These are phyloP conservation scores for Aspergillus sergii DNA, from an alignment of 2,329 filamentous ascomycete species.

Conservation along the genomic window DNA sequence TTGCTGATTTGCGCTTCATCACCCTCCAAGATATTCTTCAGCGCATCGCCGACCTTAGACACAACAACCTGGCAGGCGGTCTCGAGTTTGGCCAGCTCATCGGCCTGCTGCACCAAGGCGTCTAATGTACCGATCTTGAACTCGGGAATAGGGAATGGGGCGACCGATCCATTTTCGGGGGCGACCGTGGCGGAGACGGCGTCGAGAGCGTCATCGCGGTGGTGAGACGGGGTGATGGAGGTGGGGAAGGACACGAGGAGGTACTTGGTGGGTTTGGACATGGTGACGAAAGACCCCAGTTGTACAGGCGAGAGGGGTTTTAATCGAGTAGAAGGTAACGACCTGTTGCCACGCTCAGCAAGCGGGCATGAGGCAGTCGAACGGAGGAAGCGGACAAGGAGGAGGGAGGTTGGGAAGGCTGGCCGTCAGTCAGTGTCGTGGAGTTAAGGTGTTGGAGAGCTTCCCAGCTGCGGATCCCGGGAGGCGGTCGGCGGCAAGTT, in stretches of 20 bases:
- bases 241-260: conserved; percentile 87
- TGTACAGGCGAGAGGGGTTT: neutral
- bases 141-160: conserved; percentile 80
- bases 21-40: conserved; percentile 79
- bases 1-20: conserved; percentile 80
- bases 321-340: conserved; percentile 8
- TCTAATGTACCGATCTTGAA: conserved; percentile 99
- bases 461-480: conserved; percentile 3
- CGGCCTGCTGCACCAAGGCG: conserved; percentile 91
- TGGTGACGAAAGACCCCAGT: conserved; percentile 22
- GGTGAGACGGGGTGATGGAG: conserved; percentile 78
- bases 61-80: conserved; percentile 78
- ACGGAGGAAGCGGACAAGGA: conserved; percentile 3
- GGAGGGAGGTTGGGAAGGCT: neutral
- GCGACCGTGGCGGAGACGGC: conserved; percentile 73
- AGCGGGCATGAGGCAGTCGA: conserved; percentile 24
- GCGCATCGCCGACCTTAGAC: conserved; percentile 81
- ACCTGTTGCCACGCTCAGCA: conserved; percentile 26
- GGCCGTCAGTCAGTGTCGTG: conserved; percentile 1
- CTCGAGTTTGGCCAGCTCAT: conserved; percentile 90
- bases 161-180: conserved; percentile 73
- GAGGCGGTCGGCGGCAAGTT: conserved; percentile 4
- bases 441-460: conserved; percentile 3
- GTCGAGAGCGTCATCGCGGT: conserved; percentile 78
- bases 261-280: conserved; percentile 64